Evolutionary conservation across 2,329 filamentous ascomycete species (phyloP), one percentile per base, ranked within the genome.

Genomic region (Balansia obtecta): DNA sequence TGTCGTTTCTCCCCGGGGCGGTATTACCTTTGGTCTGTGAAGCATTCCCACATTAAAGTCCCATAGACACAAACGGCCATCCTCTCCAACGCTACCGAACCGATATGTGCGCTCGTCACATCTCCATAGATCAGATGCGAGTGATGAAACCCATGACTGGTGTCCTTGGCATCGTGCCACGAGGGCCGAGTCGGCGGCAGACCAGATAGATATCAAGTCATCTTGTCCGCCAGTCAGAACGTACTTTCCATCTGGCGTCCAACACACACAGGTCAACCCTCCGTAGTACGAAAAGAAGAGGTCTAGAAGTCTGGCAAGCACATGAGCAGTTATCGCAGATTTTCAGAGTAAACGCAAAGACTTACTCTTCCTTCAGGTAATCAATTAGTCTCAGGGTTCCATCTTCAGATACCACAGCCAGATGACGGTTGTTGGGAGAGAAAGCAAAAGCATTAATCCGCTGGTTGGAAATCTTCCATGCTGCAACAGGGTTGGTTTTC

Each of bases 41-140:
- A 98, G 75, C 91, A 97, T 97, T 58, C 89, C 89, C 41, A 95
- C 88, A 57, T 85, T 95, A 65, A 98, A 98, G 70, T 98, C 93
- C 93, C 93, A 98, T 12, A 98, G 72, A 52, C 95, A 80, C 16
- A 98, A 72, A 51, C 89, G 78, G 59, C 90, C 88, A 64, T 98
- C 93, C 63, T 97, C 91, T 13, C 91, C 93, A 1, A 98, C 91
- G 60, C 88, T 95, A 32, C 93, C 93, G 60, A 98, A 95, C 1
- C 93, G 81, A 68, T 98, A 98, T 60, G 88, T 97, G 58, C 86
- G 82, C 63, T 95, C 88, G 62, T 98, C 93, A 62, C 93, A 98
- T 55, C 90, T 80, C 93, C 93, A 98, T 0, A 89, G 89, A 64
- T 98, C 93, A 64, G 97, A 98, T 3, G 88, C 88, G 39, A 98